Evolutionary conservation across 805 yeast species (phyloP).

Genomic region (Priceomyces haplophilus): DNA sequence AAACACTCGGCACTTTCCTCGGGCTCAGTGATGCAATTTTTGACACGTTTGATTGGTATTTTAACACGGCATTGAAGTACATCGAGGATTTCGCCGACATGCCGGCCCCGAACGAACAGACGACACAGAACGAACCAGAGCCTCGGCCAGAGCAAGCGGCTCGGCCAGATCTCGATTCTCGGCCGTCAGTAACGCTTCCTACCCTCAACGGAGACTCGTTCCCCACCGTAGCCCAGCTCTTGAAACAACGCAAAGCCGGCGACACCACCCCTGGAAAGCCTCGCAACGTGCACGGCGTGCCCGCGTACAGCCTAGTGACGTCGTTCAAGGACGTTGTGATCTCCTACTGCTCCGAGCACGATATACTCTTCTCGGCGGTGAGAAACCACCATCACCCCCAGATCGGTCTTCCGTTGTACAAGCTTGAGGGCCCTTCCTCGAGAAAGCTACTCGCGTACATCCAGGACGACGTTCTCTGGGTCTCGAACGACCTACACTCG

Average conservation of each 20-base stretch:
- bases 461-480: slow-evolving; percentile 65
- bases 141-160: too few species aligned
- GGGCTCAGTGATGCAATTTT: not conserved
- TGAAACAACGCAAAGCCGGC: not conserved
- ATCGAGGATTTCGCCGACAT: slow-evolving; percentile 8
- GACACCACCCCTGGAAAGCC: not conserved
- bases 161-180: not conserved
- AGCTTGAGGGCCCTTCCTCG: slow-evolving; percentile 33
- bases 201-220: slow-evolving; percentile 8
- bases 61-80: slow-evolving; percentile 13
- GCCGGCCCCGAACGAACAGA: too few species aligned
- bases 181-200: slow-evolving; percentile 10
- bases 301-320: slow-evolving; percentile 39
- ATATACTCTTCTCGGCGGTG: slow-evolving; percentile 40
- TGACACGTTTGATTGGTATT: slow-evolving; percentile 18
- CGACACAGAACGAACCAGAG: too few species aligned
- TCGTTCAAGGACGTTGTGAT: slow-evolving; percentile 66
- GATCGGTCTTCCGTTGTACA: slow-evolving; percentile 45
- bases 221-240: slow-evolving; percentile 3
- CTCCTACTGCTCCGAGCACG: slow-evolving; percentile 52
- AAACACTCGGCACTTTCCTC: not conserved
- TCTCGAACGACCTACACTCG: slow-evolving; percentile 16
- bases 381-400: slow-evolving; percentile 26
- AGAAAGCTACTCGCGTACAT: slow-evolving; percentile 46
- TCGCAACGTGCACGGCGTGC: slow-evolving; percentile 33